Percentiles rank a stretch among this genome's conserved stretches.
Evolutionary conservation across 1,139 yeast genomes (phyloP).

Genomic region (Blastobotrys persicus): DNA sequence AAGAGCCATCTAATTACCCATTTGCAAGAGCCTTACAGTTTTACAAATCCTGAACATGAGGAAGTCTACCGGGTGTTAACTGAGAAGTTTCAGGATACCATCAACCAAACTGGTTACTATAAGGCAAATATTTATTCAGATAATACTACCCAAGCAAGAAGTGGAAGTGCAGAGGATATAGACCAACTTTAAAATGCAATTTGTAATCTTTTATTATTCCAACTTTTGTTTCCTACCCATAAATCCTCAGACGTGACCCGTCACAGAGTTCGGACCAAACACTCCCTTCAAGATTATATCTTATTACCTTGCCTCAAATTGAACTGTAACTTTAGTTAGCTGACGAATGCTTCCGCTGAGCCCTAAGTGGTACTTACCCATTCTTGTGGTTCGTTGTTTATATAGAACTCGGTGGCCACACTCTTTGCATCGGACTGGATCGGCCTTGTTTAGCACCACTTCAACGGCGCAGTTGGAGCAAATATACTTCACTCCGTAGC

Average conservation of each 20-base stretch:
- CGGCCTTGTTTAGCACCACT: slow-evolving; percentile 84
- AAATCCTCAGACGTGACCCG: no score
- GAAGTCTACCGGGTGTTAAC: slow-evolving; percentile 1
- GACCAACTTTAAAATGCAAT: no score
- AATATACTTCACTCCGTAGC: slow-evolving; percentile 85
- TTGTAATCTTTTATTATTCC: no score
- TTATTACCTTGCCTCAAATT: slow-evolving; percentile 61
- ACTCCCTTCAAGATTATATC: no score
- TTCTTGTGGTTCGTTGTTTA: slow-evolving; percentile 95
- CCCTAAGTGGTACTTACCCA: slow-evolving; percentile 60
- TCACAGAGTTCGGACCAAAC: no score
- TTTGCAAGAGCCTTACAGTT: not conserved
- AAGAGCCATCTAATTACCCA: slow-evolving; percentile 3
- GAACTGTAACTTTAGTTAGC: slow-evolving; percentile 39
- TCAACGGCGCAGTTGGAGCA: slow-evolving; percentile 96
- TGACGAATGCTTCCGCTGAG: no score
- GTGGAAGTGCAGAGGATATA: no score
- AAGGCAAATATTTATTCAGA: not conserved
- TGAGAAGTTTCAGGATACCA: not conserved
- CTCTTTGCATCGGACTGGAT: slow-evolving; percentile 96
- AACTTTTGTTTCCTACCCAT: no score
- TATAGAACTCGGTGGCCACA: slow-evolving; percentile 97
- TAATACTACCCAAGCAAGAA: no score
- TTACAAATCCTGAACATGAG: not conserved
- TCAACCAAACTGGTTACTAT: slow-evolving; percentile 1